phyloP scores from a whole-genome alignment of 805 yeast genomes.

The Candida mattraensis region DNA sequence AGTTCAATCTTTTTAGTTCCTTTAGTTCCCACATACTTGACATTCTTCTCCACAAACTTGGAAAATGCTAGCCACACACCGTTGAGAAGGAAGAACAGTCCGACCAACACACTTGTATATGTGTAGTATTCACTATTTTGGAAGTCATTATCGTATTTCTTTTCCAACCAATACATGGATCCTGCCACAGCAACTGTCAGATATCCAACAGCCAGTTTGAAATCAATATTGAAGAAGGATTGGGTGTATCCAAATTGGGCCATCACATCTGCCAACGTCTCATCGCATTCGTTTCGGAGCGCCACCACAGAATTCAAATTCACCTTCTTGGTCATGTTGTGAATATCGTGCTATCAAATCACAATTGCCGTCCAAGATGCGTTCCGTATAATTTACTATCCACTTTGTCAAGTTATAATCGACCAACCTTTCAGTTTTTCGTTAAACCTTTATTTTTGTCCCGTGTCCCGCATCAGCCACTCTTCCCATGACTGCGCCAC shows the following conservation, averaged over 20 bases:
- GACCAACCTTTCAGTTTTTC: no score
- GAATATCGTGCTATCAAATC: not conserved
- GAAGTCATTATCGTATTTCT: slow-evolving; percentile 43
- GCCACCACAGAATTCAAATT: slow-evolving; percentile 45
- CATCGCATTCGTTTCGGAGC: slow-evolving; percentile 51
- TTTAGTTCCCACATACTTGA: slow-evolving; percentile 46
- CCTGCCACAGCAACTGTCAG: slow-evolving; percentile 47
- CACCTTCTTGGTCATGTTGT: slow-evolving; percentile 27
- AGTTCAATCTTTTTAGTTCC: slow-evolving; percentile 38
- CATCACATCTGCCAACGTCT: slow-evolving; percentile 41
- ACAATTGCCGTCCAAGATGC: not conserved
- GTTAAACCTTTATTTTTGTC: no score
- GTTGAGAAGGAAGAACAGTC: slow-evolving; percentile 39
- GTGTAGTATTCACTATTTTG: slow-evolving; percentile 36
- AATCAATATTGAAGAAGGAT: slow-evolving; percentile 44
- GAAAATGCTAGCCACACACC: slow-evolving; percentile 36
- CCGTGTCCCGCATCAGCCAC: not conserved
- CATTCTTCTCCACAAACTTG: slow-evolving; percentile 39
- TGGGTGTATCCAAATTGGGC: slow-evolving; percentile 47
- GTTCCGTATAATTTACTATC: no score
- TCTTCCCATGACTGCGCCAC: not conserved
- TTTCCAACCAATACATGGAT: slow-evolving; percentile 47
- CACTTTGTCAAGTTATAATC: no score
- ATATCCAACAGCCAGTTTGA: slow-evolving; percentile 50
- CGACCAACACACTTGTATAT: slow-evolving; percentile 38